Conservation (phyloP, 768 basidiomycete genomes). For the Lyophyllum semitale region DNA sequence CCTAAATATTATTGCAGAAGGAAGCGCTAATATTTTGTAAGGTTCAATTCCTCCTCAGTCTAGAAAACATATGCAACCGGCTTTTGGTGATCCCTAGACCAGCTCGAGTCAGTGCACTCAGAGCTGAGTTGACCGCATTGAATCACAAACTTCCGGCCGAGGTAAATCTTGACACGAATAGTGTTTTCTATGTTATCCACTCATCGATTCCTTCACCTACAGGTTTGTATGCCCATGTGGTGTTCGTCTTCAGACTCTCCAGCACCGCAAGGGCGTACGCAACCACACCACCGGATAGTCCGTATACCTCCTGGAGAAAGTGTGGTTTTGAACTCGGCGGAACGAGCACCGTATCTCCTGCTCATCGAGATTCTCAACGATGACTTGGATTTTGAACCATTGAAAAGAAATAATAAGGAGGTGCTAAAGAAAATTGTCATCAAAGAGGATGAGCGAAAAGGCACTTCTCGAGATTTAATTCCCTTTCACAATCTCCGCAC, state of each 20-base stretch:
- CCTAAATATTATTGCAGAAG: not conserved
- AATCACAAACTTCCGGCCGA: slow-evolving; percentile 98
- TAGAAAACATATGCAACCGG: slow-evolving; percentile 92
- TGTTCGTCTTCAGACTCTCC: slow-evolving; percentile 71
- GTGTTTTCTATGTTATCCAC: not conserved
- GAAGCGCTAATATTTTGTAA: slow-evolving; percentile 29
- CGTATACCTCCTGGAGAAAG: slow-evolving; percentile 97
- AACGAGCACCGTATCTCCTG: slow-evolving; percentile 91
- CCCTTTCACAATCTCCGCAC: slow-evolving; percentile 35
- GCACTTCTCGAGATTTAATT: slow-evolving; percentile 57
- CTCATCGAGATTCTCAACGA: slow-evolving; percentile 88
- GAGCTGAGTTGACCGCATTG: slow-evolving; percentile 92
- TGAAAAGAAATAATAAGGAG: slow-evolving; percentile 82
- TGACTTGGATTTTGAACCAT: slow-evolving; percentile 92
- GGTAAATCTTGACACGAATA: slow-evolving; percentile 42
- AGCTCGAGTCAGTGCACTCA: slow-evolving; percentile 92
- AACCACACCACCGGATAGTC: slow-evolving; percentile 91
- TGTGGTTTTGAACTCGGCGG: slow-evolving; percentile 97
- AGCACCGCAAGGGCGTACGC: slow-evolving; percentile 38
- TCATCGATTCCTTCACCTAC: slow-evolving; percentile 7
- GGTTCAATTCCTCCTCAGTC: slow-evolving; percentile 83
- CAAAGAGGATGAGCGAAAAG: slow-evolving; percentile 64
- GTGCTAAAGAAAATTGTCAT: slow-evolving; percentile 74
- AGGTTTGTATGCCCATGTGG: slow-evolving; percentile 92
- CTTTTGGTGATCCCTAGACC: slow-evolving; percentile 91